Conservation (phyloP, 768 basidiomycete genomes). For the Dictyophora rubrovolvata region DNA sequence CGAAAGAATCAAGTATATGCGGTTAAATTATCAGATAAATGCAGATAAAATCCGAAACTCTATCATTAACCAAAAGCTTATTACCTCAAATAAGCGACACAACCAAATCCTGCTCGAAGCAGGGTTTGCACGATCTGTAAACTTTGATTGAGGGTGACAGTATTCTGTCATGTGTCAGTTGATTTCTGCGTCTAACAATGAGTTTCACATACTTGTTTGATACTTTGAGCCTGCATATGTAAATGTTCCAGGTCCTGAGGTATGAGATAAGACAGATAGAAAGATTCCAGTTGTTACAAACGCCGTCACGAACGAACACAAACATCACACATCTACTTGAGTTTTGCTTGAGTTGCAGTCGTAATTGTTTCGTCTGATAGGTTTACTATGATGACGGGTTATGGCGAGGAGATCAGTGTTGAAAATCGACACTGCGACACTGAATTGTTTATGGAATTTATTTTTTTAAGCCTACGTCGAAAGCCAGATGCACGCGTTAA, state of each 20-base stretch:
- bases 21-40: neutral
- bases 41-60: neutral
- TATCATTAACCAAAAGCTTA: neutral
- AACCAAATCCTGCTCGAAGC: slow-evolving; percentile 11
- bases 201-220: slow-evolving; percentile 3
- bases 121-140: slow-evolving; percentile 12
- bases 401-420: too few relatives aligned
- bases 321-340: too few relatives aligned
- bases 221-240: slow-evolving; percentile 5
- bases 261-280: neutral
- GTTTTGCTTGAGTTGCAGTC: too few relatives aligned
- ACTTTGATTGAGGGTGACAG: slow-evolving; percentile 11
- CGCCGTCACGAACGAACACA: too few relatives aligned
- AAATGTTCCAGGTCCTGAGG: neutral
- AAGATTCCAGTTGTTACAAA: neutral
- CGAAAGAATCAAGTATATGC: neutral
- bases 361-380: too few relatives aligned
- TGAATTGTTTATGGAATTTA: too few relatives aligned
- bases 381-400: too few relatives aligned
- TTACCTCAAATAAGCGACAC: slow-evolving; percentile 8
- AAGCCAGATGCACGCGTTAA: neutral
- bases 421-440: too few relatives aligned
- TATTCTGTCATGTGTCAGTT: slow-evolving; percentile 1
- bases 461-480: too few relatives aligned
- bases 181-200: neutral